Conservation (phyloP, 2,329 filamentous ascomycete species). For the Achaetomium macrosporum region DNA sequence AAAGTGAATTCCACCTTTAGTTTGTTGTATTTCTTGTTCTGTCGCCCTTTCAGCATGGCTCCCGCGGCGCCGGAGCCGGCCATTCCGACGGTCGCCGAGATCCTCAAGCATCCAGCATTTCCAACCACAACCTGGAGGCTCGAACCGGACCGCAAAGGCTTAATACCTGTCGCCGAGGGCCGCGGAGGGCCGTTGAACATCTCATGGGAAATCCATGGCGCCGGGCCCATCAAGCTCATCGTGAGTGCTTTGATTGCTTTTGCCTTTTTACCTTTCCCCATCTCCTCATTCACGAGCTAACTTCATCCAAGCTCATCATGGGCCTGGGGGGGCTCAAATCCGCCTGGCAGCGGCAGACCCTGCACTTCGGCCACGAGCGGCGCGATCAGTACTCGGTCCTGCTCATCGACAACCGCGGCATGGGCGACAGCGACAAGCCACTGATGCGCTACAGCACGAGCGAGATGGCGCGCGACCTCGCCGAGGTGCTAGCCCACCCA, state of each 20-base stretch:
- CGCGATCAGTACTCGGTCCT: slow-evolving; percentile 65
- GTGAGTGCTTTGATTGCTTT: slow-evolving; percentile 46
- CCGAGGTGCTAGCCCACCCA: slow-evolving; percentile 60
- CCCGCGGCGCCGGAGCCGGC: background rate
- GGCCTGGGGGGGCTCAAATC: slow-evolving; percentile 64
- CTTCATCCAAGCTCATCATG: slow-evolving; percentile 62
- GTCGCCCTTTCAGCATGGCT: background rate
- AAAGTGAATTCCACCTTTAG: background rate
- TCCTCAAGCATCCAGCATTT: slow-evolving; percentile 61
- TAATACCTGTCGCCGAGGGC: slow-evolving; percentile 57
- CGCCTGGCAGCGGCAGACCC: slow-evolving; percentile 77
- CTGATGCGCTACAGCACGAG: slow-evolving; percentile 71
- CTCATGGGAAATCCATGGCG: slow-evolving; percentile 70
- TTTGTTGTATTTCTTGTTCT: background rate
- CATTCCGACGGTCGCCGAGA: slow-evolving; percentile 48
- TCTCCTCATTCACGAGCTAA: background rate
- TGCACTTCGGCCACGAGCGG: slow-evolving; percentile 70
- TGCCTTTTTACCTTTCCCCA: slow-evolving; percentile 1
- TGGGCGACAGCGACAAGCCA: slow-evolving; percentile 75
- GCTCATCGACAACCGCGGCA: slow-evolving; percentile 77
- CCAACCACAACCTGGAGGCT: slow-evolving; percentile 63
- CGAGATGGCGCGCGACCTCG: slow-evolving; percentile 73
- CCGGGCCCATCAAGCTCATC: slow-evolving; percentile 64
- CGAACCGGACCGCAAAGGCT: slow-evolving; percentile 57
- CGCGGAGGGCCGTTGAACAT: slow-evolving; percentile 72